Evolutionary conservation across 306 rosid species (phyloP).

Genomic region (Corylus heterophylla): DNA sequence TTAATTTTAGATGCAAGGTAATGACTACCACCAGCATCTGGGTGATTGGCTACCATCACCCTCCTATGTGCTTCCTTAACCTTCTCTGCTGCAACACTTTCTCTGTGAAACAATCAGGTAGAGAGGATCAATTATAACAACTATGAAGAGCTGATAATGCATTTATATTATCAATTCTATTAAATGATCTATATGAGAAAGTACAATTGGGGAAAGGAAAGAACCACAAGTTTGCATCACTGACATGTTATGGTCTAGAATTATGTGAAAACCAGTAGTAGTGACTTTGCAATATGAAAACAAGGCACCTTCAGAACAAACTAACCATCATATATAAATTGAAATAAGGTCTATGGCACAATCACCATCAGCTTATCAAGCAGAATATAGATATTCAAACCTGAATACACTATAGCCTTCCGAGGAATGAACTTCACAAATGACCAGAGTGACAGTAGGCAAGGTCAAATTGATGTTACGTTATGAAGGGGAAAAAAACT

Average conservation of each 20-base stretch:
- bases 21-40: conserved; percentile 97
- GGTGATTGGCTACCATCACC: conserved; percentile 97
- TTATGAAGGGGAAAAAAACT: background rate
- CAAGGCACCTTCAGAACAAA: background rate
- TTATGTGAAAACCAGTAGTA: background rate
- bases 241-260: background rate
- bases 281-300: background rate
- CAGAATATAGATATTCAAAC: background rate
- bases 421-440: background rate
- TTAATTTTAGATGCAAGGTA: conserved; percentile 91
- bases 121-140: background rate
- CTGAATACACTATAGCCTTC: background rate
- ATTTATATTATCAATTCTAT: background rate
- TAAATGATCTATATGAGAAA: background rate
- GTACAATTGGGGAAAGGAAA: background rate
- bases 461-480: background rate
- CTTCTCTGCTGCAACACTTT: conserved; percentile 58
- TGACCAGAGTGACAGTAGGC: background rate
- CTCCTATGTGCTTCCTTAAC: conserved; percentile 87
- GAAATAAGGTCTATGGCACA: background rate
- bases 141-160: background rate
- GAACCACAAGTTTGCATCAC: background rate
- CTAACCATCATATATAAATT: background rate
- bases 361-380: background rate
- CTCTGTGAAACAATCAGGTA: conserved; percentile 42